Base-by-base conservation (phyloP, 176 grass and related monocot genomes). In the Triticum monococcum region DNA sequence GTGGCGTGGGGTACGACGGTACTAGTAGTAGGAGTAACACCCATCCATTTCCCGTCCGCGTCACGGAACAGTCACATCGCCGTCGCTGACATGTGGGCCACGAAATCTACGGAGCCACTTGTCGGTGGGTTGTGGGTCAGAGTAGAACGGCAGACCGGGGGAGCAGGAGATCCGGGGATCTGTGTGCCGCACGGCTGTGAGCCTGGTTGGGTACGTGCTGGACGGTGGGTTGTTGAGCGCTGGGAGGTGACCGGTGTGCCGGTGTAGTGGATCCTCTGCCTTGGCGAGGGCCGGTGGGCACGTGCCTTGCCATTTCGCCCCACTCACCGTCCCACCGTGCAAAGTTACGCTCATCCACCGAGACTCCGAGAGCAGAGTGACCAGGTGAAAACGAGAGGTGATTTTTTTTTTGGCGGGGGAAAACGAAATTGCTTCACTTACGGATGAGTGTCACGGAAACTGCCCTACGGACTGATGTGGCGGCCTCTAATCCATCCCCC, bases 131-230 rank as follows among this genome's bases (percentile, higher is more conserved):
- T 7, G 2, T 9, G 5, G 17, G 28, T 0, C 32, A 5, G 25
- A 8, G 14, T 14, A 36, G 60, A 46, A 35, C 5, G 3, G 8
- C 13, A 57, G 12, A 30, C 2, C 9, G 6, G 48, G 48, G 80
- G 87, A 85, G 35, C 83, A 85, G 60, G 25, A 57, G 70, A 86
- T 77, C 88, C 48, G 10, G 4, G 18, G 56, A 79, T 59, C 50
- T 57, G 75, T n/a, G 18, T 59, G 78, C 23, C 0, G 9, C 12
- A 2, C 13, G 4, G 2, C 1, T 26, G 6, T 25, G 35, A 4
- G 5, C 3, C 33, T 0, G 9, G 36, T 25, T 64, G 7, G 57
- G 7, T 26, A 40, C 33, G 77, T 79, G 77, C 20, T 40, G 22
- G 4, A 16, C 1, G 12, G 35, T 79, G 77, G 38, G 77, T 79